phyloP scores from a whole-genome alignment of 805 yeast species.

The Candida caryicola region DNA sequence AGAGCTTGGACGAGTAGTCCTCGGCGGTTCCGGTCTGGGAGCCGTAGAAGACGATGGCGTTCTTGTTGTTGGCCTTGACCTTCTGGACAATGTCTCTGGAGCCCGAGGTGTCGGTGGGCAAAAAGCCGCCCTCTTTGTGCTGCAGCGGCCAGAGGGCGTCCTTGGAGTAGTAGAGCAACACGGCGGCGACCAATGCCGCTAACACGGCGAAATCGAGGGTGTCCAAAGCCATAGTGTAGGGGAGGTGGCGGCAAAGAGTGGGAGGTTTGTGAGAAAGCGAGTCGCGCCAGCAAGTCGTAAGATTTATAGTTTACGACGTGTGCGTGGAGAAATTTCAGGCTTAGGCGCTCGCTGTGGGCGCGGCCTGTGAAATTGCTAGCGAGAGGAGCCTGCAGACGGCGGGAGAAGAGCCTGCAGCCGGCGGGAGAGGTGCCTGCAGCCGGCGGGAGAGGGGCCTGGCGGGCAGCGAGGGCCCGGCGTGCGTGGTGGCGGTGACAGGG shows the following conservation, averaged over 20 bases:
- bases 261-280: neutral
- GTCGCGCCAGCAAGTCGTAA: neutral
- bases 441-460: no score
- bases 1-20: constrained; percentile 87
- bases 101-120: constrained; percentile 26
- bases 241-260: neutral
- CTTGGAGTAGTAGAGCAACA: constrained; percentile 64
- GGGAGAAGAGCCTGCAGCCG: no score
- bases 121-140: constrained; percentile 24
- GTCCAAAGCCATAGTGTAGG: constrained; percentile 55
- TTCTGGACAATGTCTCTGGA: constrained; percentile 59
- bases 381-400: no score
- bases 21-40: constrained; percentile 99
- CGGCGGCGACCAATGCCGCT: constrained; percentile 61
- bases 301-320: neutral
- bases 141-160: constrained; percentile 43
- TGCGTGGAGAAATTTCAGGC: neutral
- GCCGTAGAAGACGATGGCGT: constrained; percentile 79
- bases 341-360: neutral
- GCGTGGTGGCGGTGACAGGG: no score
- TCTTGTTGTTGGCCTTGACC: constrained; percentile 61
- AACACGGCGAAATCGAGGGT: constrained; percentile 69
- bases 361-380: neutral
- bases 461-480: no score
- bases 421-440: no score